phyloP scores from a whole-genome alignment of 441 rosid genomes.

The Pelargonium fulgidum region DNA sequence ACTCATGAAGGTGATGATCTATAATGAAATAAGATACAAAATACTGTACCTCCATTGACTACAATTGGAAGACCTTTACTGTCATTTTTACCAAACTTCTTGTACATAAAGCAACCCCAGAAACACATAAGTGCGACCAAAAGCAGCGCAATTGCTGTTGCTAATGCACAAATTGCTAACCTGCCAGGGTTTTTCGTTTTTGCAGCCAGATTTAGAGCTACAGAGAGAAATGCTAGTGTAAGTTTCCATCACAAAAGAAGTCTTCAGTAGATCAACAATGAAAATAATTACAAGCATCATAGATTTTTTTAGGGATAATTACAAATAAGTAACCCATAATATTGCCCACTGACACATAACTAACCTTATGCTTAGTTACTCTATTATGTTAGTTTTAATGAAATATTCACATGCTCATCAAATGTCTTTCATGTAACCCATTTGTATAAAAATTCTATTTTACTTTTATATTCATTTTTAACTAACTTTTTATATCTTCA shows the following conservation, averaged over 20 bases:
- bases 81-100: constrained; percentile 88
- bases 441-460: too few species aligned
- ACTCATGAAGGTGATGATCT: constrained; percentile 3
- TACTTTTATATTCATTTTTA: too few species aligned
- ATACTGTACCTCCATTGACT: constrained; percentile 68
- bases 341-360: too few species aligned
- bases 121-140: constrained; percentile 99
- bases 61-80: constrained; percentile 71
- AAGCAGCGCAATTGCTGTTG: constrained; percentile 90
- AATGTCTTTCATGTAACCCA: too few species aligned
- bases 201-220: constrained; percentile 56
- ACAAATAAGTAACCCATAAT: too few species aligned
- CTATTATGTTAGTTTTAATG: too few species aligned
- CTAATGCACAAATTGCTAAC: constrained; percentile 81
- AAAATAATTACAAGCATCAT: constrained; percentile 10
- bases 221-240: constrained; percentile 23
- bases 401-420: too few species aligned
- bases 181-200: constrained; percentile 74
- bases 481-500: too few species aligned
- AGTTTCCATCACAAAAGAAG: constrained; percentile 13
- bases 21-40: neutral
- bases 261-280: constrained; percentile 2
- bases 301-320: constrained; percentile 1
- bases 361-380: too few species aligned
- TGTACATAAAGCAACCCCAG: constrained; percentile 97